Percentiles rank a stretch among this genome's conserved stretches.
Conservation (phyloP, 352 stramenopile species). For the Globisporangium viniferum region DNA sequence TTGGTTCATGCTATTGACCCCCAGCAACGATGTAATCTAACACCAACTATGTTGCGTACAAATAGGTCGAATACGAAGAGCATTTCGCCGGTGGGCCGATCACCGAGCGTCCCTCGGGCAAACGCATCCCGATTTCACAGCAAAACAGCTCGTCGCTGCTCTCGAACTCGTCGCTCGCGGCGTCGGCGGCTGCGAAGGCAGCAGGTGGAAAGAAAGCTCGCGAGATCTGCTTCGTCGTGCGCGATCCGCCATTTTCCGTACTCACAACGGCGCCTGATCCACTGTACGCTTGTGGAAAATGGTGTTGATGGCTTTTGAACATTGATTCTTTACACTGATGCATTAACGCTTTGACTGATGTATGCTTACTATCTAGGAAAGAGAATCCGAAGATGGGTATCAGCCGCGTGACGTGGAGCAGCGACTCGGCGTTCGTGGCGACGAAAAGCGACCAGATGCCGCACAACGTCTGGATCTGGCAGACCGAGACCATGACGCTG, state of each 20-base stretch:
- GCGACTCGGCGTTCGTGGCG: constrained; percentile 62
- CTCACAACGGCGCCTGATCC: constrained; percentile 58
- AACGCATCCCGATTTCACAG: constrained; percentile 37
- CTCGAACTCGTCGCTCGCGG: constrained; percentile 60
- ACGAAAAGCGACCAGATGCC: constrained; percentile 83
- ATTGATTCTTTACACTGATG: neutral
- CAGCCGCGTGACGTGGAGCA: constrained; percentile 61
- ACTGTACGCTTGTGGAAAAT: constrained; percentile 33
- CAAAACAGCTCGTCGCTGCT: constrained; percentile 30
- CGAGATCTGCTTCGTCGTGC: constrained; percentile 69
- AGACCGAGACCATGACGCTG: constrained; percentile 67
- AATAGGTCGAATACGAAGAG: constrained; percentile 70
- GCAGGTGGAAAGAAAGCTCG: constrained; percentile 42
- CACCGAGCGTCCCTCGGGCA: constrained; percentile 57
- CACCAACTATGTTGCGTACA: no score
- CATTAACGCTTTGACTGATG: neutral
- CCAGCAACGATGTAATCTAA: no score
- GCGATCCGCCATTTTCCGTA: constrained; percentile 71
- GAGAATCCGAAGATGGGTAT: constrained; percentile 74
- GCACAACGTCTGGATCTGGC: constrained; percentile 85
- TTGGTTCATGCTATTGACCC: no score
- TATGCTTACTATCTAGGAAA: constrained; percentile 30
- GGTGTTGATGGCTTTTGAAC: neutral
- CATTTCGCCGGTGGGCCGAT: constrained; percentile 47
- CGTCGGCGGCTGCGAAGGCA: constrained; percentile 51